These are phyloP conservation scores for Schwanniomyces yamadae DNA, from an alignment of 805 yeast genomes.

Conservation along the genomic window DNA sequence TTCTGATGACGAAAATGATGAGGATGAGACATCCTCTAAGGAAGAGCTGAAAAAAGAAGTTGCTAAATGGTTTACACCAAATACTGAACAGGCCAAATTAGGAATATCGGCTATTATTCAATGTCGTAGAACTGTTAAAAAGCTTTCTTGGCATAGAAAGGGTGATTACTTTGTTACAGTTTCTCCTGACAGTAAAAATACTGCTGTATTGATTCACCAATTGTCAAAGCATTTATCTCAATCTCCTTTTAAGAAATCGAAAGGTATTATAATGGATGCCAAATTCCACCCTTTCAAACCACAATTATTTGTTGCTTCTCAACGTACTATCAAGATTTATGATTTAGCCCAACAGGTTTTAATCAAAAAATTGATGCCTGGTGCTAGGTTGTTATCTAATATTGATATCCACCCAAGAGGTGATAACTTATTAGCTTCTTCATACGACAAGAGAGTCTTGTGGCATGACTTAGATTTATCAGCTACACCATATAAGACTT, in stretches of 20 bases:
- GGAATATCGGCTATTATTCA: conserved; percentile 77
- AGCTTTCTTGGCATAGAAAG: conserved; percentile 91
- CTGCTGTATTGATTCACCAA: conserved; percentile 92
- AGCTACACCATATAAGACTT: conserved; percentile 88
- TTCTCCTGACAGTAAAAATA: conserved; percentile 89
- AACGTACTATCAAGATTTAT: conserved; percentile 86
- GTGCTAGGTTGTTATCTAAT: conserved; percentile 90
- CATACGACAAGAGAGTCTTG: conserved; percentile 89
- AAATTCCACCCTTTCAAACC: conserved; percentile 97
- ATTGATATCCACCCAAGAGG: conserved; percentile 96
- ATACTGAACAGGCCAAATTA: conserved; percentile 50
- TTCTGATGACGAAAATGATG: conserved; percentile 40
- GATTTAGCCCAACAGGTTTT: conserved; percentile 84
- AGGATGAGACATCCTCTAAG: conserved; percentile 17
- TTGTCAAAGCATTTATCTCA: conserved; percentile 91
- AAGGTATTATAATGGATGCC: conserved; percentile 94
- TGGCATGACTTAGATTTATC: conserved; percentile 97
- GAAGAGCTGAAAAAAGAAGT: conserved; percentile 45
- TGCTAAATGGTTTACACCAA: conserved; percentile 84
- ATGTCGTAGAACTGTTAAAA: conserved; percentile 66
- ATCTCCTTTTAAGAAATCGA: conserved; percentile 89
- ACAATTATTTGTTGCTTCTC: conserved; percentile 89
- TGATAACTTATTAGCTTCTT: conserved; percentile 87
- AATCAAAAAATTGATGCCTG: conserved; percentile 84
- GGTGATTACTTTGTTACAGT: conserved; percentile 97